Percentiles rank a stretch among this genome's conserved stretches.
Evolutionary conservation across 148 eudicot species (phyloP).

Genomic region (Spergularia marina): DNA sequence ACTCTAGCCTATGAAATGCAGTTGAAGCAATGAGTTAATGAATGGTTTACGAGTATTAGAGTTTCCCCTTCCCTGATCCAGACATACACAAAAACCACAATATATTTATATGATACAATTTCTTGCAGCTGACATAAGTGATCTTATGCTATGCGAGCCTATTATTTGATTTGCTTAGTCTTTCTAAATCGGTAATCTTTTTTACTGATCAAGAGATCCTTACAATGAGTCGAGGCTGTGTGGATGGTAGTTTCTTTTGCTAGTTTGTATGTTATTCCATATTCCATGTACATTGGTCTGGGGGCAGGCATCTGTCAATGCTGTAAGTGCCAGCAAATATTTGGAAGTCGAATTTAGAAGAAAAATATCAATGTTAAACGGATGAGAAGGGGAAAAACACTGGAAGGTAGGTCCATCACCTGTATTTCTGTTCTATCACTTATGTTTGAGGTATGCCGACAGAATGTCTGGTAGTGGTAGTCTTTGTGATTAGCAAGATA

Average conservation of each 20-base stretch:
- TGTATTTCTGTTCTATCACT: background rate
- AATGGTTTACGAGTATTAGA: background rate
- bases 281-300: background rate
- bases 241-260: background rate
- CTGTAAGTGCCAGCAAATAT: background rate
- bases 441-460: background rate
- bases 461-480: background rate
- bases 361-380: background rate
- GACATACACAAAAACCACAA: background rate
- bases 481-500: background rate
- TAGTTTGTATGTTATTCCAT: background rate
- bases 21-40: background rate
- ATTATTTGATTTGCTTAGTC: background rate
- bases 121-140: background rate
- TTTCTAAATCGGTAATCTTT: background rate
- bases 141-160: background rate
- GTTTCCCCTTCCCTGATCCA: background rate
- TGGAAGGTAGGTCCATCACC: slow-evolving; percentile 5
- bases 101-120: background rate
- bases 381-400: background rate
- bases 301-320: background rate
- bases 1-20: background rate
- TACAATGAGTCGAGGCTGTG: background rate
- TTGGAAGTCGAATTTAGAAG: background rate
- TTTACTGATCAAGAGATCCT: background rate